Conservation (phyloP, 2,329 filamentous ascomycete species). For the Talaromyces pinophilus region DNA sequence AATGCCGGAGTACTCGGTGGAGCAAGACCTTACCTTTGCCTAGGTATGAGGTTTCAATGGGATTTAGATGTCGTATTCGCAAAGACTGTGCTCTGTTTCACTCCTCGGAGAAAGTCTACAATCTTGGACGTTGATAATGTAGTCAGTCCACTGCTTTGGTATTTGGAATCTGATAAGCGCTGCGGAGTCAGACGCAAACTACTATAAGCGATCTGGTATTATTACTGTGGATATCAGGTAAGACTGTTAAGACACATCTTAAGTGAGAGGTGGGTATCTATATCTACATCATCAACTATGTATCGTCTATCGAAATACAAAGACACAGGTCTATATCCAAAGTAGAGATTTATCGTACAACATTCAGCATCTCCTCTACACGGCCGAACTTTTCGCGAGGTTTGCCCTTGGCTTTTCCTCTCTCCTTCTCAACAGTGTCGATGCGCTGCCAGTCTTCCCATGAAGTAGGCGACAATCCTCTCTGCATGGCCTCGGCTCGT, state of each 20-base stretch:
- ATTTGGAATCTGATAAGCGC: not conserved
- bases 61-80: not conserved
- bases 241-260: not conserved
- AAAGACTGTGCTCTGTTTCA: not conserved
- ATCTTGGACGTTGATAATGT: not conserved
- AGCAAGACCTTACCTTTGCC: no score
- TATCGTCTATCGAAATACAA: not conserved
- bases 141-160: not conserved
- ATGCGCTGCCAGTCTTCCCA: constrained; percentile 90
- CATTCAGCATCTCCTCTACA: constrained; percentile 60
- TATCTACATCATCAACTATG: not conserved
- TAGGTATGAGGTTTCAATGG: not conserved
- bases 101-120: not conserved
- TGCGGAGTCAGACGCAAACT: not conserved
- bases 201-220: constrained; percentile 1
- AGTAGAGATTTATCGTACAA: constrained; percentile 32
- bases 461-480: constrained; percentile 63
- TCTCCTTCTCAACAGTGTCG: constrained; percentile 71
- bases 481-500: constrained; percentile 57
- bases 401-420: constrained; percentile 69
- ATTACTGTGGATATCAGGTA: constrained; percentile 9
- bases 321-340: not conserved
- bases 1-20: not conserved
- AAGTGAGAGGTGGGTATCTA: constrained; percentile 9
- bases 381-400: constrained; percentile 68